Conservation (phyloP, 306 rosid species). For the Begonia peltatifolia region DNA sequence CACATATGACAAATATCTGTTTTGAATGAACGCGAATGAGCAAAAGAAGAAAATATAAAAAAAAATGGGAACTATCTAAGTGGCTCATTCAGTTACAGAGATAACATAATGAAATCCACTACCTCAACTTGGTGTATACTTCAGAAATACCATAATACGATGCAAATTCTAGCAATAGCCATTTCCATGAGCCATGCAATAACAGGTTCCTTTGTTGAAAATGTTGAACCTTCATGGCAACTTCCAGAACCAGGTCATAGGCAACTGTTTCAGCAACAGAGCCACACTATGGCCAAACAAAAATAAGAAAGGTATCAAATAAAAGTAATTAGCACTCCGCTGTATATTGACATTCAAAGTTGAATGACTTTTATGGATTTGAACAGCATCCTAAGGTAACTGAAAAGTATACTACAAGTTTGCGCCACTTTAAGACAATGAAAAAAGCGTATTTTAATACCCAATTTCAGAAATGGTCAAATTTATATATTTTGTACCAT, state of each 20-base stretch:
- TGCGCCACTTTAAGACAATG: too few relatives aligned
- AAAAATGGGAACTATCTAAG: too few relatives aligned
- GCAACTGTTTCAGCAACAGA: slow-evolving; percentile 97
- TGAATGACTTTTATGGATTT: too few relatives aligned
- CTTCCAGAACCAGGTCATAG: slow-evolving; percentile 80
- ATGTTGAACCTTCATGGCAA: slow-evolving; percentile 85
- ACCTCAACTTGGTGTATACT: slow-evolving; percentile 86
- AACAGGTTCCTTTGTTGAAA: slow-evolving; percentile 75
- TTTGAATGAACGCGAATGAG: too few relatives aligned
- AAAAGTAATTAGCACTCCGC: too few relatives aligned
- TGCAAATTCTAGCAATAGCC: slow-evolving; percentile 89
- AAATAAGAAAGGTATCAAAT: neutral
- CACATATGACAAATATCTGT: slow-evolving; percentile 78
- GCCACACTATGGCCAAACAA: slow-evolving; percentile 46
- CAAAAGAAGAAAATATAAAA: neutral
- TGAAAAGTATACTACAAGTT: too few relatives aligned
- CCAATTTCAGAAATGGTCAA: too few relatives aligned
- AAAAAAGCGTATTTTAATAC: too few relatives aligned
- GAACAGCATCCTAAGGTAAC: too few relatives aligned
- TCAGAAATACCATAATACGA: slow-evolving; percentile 89
- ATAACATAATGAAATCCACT: slow-evolving; percentile 6
- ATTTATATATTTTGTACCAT: too few relatives aligned
- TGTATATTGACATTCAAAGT: too few relatives aligned
- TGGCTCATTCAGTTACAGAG: too few relatives aligned
- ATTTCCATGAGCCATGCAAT: slow-evolving; percentile 87